Evolutionary conservation across 176 grass and related monocot species (phyloP).

Genomic region (Triticum turgidum): DNA sequence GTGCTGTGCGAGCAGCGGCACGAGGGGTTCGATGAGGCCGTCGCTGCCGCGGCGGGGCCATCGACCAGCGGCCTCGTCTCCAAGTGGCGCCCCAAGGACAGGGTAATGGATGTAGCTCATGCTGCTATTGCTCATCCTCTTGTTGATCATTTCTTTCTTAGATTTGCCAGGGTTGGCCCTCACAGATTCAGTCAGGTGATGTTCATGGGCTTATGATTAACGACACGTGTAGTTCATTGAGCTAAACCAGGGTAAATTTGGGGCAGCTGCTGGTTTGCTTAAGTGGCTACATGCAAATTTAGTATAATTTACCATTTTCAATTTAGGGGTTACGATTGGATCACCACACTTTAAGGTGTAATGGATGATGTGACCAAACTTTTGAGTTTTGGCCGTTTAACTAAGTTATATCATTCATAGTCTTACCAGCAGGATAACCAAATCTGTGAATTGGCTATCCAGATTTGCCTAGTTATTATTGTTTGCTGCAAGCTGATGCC

Average conservation of each 20-base stretch:
- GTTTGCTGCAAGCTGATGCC: neutral
- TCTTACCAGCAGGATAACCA: neutral
- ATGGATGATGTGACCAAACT: neutral
- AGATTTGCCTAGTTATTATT: neutral
- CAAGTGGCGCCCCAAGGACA: constrained; percentile 91
- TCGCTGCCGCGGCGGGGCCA: constrained; percentile 40
- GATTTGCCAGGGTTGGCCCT: neutral
- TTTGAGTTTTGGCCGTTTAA: neutral
- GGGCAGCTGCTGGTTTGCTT: neutral
- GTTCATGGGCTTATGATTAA: neutral
- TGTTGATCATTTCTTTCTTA: neutral
- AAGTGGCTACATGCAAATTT: neutral
- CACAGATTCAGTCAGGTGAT: neutral
- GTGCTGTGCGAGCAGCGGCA: constrained; percentile 86
- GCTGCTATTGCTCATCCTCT: neutral
- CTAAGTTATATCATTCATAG: neutral
- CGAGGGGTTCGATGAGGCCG: constrained; percentile 67
- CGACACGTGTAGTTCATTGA: neutral
- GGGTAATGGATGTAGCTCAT: constrained; percentile 52
- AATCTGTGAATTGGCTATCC: neutral
- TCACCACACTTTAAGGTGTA: neutral
- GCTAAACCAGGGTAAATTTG: neutral
- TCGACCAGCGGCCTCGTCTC: constrained; percentile 79
- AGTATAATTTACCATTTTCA: constrained; percentile 8
- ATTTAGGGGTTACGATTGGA: neutral